A percentile compares a stretch with the other conserved stretches of the same genome.
Evolutionary conservation across 2,329 filamentous ascomycete genomes (phyloP).

Genomic region (Trichoderma aggressivum): DNA sequence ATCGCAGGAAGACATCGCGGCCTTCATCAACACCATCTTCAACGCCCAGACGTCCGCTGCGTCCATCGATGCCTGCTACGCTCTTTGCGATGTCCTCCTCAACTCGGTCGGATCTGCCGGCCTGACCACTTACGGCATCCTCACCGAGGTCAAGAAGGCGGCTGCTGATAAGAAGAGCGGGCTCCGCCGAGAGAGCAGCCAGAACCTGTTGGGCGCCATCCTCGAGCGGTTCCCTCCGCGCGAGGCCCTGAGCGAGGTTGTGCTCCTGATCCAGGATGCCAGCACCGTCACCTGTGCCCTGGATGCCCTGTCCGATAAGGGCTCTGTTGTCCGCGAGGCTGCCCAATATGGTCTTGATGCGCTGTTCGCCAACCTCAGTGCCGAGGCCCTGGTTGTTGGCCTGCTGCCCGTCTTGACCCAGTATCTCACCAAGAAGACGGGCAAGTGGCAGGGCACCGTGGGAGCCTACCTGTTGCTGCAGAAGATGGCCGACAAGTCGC

Average conservation of each 20-base stretch:
- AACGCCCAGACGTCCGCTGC: constrained; percentile 64
- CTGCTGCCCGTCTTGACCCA: constrained; percentile 71
- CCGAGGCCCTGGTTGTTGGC: constrained; percentile 79
- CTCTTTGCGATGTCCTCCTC: constrained; percentile 57
- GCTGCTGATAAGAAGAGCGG: constrained; percentile 92
- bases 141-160: constrained; percentile 63
- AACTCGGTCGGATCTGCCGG: constrained; percentile 53
- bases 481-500: constrained; percentile 91
- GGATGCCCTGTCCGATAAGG: constrained; percentile 88
- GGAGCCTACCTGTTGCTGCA: constrained; percentile 81
- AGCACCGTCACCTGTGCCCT: constrained; percentile 69
- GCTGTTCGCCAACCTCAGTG: constrained; percentile 72
- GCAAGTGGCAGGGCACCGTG: constrained; percentile 96
- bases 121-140: constrained; percentile 51
- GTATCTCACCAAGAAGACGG: constrained; percentile 79
- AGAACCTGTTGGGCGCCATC: constrained; percentile 90
- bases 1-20: constrained; percentile 62
- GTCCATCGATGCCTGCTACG: constrained; percentile 63
- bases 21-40: constrained; percentile 65
- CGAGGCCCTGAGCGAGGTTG: constrained; percentile 73
- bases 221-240: constrained; percentile 83
- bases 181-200: constrained; percentile 79
- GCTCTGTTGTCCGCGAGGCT: constrained; percentile 79
- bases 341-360: constrained; percentile 93
- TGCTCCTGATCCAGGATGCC: constrained; percentile 78